phyloP scores from a whole-genome alignment of 768 basidiomycete species.

The Boletus fagicola region DNA sequence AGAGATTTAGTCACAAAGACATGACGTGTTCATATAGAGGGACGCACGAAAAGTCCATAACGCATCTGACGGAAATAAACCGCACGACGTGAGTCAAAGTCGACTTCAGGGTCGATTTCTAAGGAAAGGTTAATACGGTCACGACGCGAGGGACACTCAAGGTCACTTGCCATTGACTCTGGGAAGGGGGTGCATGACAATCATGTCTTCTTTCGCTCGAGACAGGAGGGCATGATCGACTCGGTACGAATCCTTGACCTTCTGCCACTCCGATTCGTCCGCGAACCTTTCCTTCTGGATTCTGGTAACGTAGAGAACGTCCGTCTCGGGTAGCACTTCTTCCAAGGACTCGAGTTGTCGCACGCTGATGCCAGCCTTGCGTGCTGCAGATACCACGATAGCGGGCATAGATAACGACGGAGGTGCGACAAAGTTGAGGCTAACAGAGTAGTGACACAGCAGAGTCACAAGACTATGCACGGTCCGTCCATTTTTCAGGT shows the following conservation, averaged over 20 bases:
- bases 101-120: slow-evolving; percentile 99
- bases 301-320: slow-evolving; percentile 95
- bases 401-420: slow-evolving; percentile 85
- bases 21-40: not conserved
- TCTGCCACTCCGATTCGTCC: slow-evolving; percentile 78
- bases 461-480: slow-evolving; percentile 95
- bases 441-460: slow-evolving; percentile 87
- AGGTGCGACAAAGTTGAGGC: slow-evolving; percentile 94
- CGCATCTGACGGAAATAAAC: slow-evolving; percentile 99
- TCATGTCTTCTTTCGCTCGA: slow-evolving; percentile 94
- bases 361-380: slow-evolving; percentile 78
- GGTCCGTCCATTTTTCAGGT: slow-evolving; percentile 96
- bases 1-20: not conserved
- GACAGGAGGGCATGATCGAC: slow-evolving; percentile 93
- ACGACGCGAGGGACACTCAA: not conserved
- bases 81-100: slow-evolving; percentile 90
- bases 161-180: slow-evolving; percentile 70
- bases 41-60: slow-evolving; percentile 91
- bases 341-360: slow-evolving; percentile 85
- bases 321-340: slow-evolving; percentile 87
- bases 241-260: slow-evolving; percentile 88
- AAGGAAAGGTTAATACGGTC: slow-evolving; percentile 12
- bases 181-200: slow-evolving; percentile 99
- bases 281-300: slow-evolving; percentile 94
- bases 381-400: slow-evolving; percentile 75